phyloP scores from a whole-genome alignment of 192 early-diverging fungal species.

The Gaertneriomyces semiglobifer region DNA sequence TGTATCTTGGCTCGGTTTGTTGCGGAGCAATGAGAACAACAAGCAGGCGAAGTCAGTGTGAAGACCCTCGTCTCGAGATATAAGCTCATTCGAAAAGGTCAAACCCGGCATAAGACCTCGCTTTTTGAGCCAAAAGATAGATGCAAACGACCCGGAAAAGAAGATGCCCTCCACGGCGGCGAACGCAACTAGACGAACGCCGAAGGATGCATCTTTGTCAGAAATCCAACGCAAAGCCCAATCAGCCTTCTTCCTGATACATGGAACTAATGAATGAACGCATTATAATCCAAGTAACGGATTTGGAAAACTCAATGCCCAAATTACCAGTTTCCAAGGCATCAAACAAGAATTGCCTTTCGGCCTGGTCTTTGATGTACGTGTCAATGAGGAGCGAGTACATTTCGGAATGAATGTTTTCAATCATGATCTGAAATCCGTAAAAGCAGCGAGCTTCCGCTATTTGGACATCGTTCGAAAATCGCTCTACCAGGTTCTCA shows the following conservation, averaged over 20 bases:
- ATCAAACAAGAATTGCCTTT: constrained; percentile 84
- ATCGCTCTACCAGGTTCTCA: constrained; percentile 81
- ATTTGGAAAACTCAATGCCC: constrained; percentile 78
- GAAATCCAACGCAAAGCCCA: constrained; percentile 96
- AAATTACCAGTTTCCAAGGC: constrained; percentile 87
- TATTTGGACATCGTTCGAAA: constrained; percentile 84
- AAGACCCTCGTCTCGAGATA: constrained; percentile 94
- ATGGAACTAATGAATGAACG: constrained; percentile 64
- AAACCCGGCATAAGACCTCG: constrained; percentile 96
- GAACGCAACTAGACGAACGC: constrained; percentile 90
- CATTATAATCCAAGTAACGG: constrained; percentile 53
- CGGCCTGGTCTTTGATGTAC: constrained; percentile 83
- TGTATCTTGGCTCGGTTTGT: constrained; percentile 64
- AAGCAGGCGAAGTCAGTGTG: constrained; percentile 98
- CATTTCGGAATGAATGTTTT: constrained; percentile 93
- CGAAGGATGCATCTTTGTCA: constrained; percentile 76
- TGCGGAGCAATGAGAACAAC: constrained; percentile 76
- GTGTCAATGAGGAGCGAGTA: constrained; percentile 86
- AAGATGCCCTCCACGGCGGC: constrained; percentile 98
- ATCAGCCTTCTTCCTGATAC: constrained; percentile 92
- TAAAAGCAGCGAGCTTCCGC: constrained; percentile 93
- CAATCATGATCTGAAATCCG: constrained; percentile 97
- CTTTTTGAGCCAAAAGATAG: constrained; percentile 99
- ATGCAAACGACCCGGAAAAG: constrained; percentile 95
- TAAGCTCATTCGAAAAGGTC: constrained; percentile 97